A percentile compares a stretch with the other conserved stretches of the same genome.
Conservation (phyloP, 805 yeast genomes). For the Schwanniomyces yamadae region DNA sequence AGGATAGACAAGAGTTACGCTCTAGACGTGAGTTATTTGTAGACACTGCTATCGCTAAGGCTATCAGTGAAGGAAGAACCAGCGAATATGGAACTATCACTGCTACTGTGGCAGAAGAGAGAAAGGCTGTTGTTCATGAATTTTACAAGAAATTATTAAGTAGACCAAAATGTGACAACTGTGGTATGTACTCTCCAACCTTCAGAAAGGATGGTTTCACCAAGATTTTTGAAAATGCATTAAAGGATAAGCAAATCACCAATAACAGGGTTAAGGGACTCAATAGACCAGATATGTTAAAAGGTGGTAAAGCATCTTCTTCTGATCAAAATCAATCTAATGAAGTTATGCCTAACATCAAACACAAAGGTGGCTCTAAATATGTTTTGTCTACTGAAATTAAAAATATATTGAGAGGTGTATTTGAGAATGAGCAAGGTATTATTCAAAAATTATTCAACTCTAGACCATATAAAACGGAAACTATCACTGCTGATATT, state of each 20-base stretch:
- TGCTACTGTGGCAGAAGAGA: slow-evolving; percentile 82
- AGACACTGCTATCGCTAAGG: slow-evolving; percentile 64
- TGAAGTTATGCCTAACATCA: slow-evolving; percentile 47
- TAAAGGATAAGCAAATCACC: slow-evolving; percentile 75
- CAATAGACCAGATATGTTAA: slow-evolving; percentile 68
- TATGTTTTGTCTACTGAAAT: slow-evolving; percentile 88
- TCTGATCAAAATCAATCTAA: slow-evolving; percentile 8
- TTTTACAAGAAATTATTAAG: slow-evolving; percentile 71
- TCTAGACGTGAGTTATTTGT: slow-evolving; percentile 69
- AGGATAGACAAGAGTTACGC: slow-evolving; percentile 47
- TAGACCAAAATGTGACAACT: slow-evolving; percentile 90
- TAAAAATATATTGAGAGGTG: slow-evolving; percentile 69
- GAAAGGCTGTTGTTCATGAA: slow-evolving; percentile 70
- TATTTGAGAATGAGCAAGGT: slow-evolving; percentile 71
- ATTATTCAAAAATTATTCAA: slow-evolving; percentile 76
- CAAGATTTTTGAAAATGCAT: slow-evolving; percentile 85
- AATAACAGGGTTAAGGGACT: slow-evolving; percentile 84
- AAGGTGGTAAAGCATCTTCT: slow-evolving; percentile 20
- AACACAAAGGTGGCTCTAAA: slow-evolving; percentile 71
- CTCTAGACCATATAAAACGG: slow-evolving; percentile 62
- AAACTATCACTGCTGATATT: slow-evolving; percentile 64
- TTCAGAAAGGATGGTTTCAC: slow-evolving; percentile 94
- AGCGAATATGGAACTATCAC: slow-evolving; percentile 68
- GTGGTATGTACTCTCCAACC: slow-evolving; percentile 92
- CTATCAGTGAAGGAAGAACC: slow-evolving; percentile 74